Evolutionary conservation across 371 early-diverging fungal genomes (phyloP).

Genomic region (Apophysomyces variabilis): DNA sequence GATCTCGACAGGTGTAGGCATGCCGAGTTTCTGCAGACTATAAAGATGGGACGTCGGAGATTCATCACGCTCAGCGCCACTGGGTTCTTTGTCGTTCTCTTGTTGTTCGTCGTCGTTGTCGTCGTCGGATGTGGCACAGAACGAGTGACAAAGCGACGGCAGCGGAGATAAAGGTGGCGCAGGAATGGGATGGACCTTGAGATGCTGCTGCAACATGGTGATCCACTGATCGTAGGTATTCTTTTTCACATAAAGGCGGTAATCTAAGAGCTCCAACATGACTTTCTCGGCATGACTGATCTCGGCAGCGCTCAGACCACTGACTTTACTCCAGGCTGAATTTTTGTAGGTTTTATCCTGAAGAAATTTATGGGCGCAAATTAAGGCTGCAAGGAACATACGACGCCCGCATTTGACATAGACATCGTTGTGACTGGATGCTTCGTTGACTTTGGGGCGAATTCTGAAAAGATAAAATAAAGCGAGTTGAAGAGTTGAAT

Average conservation of each 20-base stretch:
- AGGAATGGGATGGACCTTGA: constrained; percentile 19
- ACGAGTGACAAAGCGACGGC: background rate
- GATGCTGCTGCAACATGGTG: constrained; percentile 41
- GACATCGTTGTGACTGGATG: constrained; percentile 33
- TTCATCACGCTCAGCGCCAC: background rate
- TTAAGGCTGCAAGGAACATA: constrained; percentile 81
- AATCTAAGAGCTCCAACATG: constrained; percentile 75
- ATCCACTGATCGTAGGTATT: constrained; percentile 60
- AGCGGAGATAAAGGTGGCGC: background rate
- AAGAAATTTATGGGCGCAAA: constrained; percentile 81
- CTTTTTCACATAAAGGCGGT: constrained; percentile 70
- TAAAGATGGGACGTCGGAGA: background rate
- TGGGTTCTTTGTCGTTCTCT: too few species aligned
- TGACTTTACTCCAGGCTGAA: constrained; percentile 82
- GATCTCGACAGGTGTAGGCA: constrained; percentile 14
- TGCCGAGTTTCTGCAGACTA: constrained; percentile 3
- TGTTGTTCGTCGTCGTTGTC: background rate
- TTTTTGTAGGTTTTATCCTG: constrained; percentile 83
- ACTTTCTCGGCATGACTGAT: constrained; percentile 76
- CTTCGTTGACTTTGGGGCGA: constrained; percentile 42
- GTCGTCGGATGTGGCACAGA: background rate
- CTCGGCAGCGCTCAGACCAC: constrained; percentile 70
- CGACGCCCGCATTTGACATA: constrained; percentile 71
- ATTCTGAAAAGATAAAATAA: constrained; percentile 74
- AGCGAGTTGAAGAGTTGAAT: constrained; percentile 79